A percentile compares a stretch with the other conserved stretches of the same genome.
phyloP scores from a whole-genome alignment of 768 basidiomycete genomes.

The Kwoniella bestiolae region DNA sequence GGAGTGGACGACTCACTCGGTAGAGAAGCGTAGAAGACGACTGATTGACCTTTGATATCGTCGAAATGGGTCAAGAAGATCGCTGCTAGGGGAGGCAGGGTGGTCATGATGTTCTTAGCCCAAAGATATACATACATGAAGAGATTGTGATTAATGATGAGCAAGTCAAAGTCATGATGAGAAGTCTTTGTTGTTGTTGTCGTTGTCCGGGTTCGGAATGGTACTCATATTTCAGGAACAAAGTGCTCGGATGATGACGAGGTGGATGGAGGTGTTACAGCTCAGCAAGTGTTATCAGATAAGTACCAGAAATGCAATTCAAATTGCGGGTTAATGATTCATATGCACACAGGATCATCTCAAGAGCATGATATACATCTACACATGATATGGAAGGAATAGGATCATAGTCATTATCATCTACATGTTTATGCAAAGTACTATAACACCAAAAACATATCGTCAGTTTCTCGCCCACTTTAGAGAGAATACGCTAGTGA shows the following conservation, averaged over 20 bases:
- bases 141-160: neutral
- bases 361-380: constrained; percentile 26
- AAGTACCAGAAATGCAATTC: no score
- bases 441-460: no score
- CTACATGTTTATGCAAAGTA: constrained; percentile 50
- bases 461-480: no score
- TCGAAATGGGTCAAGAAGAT: constrained; percentile 55
- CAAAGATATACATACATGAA: neutral
- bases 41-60: constrained; percentile 55
- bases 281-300: neutral
- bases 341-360: neutral
- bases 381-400: constrained; percentile 27
- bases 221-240: no score
- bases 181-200: neutral
- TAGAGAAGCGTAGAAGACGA: constrained; percentile 39
- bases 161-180: neutral
- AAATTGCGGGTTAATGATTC: no score
- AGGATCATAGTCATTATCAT: constrained; percentile 5
- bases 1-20: constrained; percentile 4
- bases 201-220: neutral
- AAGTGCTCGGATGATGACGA: neutral
- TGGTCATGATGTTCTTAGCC: neutral
- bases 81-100: constrained; percentile 39
- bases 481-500: constrained; percentile 7
- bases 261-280: no score